Percentiles rank a stretch among this genome's conserved stretches.
phyloP scores from a whole-genome alignment of 2,329 filamentous ascomycete species.

The Metarhizium robertsii region DNA sequence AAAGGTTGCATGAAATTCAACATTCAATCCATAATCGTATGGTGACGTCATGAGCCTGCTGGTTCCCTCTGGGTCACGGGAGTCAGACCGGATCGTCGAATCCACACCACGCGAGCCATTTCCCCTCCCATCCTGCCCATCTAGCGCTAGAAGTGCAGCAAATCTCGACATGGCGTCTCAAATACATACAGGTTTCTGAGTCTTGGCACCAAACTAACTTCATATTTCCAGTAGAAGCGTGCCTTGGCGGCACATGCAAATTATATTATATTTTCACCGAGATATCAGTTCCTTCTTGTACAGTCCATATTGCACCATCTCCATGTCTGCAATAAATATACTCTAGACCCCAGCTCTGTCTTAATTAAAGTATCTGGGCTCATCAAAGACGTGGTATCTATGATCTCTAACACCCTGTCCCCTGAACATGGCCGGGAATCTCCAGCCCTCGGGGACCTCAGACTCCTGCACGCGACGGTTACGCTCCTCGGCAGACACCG shows the following conservation, averaged over 20 bases:
- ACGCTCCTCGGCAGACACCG: conserved; percentile 42
- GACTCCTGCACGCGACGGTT: conserved; percentile 54
- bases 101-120: too few species aligned
- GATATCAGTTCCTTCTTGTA: background rate
- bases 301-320: background rate
- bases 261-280: background rate
- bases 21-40: too few species aligned
- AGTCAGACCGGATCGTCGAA: too few species aligned
- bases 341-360: background rate
- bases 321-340: background rate
- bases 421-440: conserved; percentile 78
- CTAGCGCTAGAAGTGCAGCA: too few species aligned
- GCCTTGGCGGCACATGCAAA: background rate
- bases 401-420: conserved; percentile 84
- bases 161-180: too few species aligned
- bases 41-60: too few species aligned
- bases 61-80: too few species aligned
- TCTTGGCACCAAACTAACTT: too few species aligned
- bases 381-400: conserved; percentile 88
- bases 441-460: conserved; percentile 64
- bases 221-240: too few species aligned
- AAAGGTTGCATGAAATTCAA: too few species aligned
- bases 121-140: too few species aligned
- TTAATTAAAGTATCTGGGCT: conserved; percentile 63
- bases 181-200: too few species aligned